Conservation (phyloP, 2,329 filamentous ascomycete genomes). For the Beauveria caledonica region DNA sequence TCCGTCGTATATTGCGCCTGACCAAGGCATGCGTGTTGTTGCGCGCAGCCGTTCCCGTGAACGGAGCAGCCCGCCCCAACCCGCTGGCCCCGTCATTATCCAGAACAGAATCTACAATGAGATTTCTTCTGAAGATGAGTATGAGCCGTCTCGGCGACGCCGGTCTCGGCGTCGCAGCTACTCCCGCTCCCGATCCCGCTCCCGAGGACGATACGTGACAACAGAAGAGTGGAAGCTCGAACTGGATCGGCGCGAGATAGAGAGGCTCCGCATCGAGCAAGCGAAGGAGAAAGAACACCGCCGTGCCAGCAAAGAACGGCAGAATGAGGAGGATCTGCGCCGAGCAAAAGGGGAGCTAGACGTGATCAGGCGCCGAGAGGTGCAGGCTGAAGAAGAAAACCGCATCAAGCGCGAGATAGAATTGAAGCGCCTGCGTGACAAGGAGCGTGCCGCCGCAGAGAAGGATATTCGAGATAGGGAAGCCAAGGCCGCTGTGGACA, state of each 20-base stretch:
- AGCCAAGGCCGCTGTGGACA: constrained; percentile 40
- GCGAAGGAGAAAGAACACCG: constrained; percentile 30
- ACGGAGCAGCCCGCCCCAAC: constrained; percentile 16
- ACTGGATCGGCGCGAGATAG: constrained; percentile 34
- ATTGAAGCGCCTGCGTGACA: constrained; percentile 37
- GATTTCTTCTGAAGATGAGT: constrained; percentile 36
- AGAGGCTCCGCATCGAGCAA: constrained; percentile 34
- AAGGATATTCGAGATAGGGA: constrained; percentile 35
- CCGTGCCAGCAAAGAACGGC: constrained; percentile 31
- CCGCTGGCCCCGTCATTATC: constrained; percentile 42
- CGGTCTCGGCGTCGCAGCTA: constrained; percentile 22
- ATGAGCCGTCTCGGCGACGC: constrained; percentile 22
- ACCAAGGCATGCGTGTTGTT: constrained; percentile 37
- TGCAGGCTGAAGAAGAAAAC: constrained; percentile 40
- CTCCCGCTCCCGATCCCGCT: constrained; percentile 29
- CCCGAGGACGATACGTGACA: constrained; percentile 27
- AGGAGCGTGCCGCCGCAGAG: constrained; percentile 35
- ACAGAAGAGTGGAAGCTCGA: constrained; percentile 36
- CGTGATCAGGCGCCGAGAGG: constrained; percentile 35
- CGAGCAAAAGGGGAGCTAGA: constrained; percentile 41
- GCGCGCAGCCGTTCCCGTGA: constrained; percentile 33
- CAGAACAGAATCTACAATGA: constrained; percentile 48
- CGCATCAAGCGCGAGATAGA: constrained; percentile 46
- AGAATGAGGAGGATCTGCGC: constrained; percentile 42
- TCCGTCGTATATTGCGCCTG: constrained; percentile 35